These are phyloP conservation scores for Tranzscheliella williamsii DNA, from an alignment of 1,284 basidiomycete species.

Conservation along the genomic window DNA sequence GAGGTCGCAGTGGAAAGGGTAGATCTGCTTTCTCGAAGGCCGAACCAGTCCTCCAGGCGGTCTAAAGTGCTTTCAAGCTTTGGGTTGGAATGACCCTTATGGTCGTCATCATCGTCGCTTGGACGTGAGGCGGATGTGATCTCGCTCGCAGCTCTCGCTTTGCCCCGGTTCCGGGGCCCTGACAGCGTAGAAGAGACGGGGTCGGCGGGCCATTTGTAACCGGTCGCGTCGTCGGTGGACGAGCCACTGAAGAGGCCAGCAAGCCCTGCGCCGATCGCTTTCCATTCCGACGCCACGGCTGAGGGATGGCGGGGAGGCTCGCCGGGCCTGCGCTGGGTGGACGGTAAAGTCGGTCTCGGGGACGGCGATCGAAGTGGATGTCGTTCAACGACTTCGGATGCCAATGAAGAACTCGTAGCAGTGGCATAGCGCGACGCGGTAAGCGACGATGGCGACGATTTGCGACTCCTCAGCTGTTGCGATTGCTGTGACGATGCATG, in stretches of 20 bases:
- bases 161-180: not conserved
- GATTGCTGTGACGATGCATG: too few relatives aligned
- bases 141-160: not conserved
- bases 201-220: conserved; percentile 35
- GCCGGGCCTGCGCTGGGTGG: conserved; percentile 4
- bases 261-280: conserved; percentile 27
- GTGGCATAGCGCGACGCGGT: not conserved
- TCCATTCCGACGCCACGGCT: conserved; percentile 32
- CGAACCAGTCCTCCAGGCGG: conserved; percentile 51
- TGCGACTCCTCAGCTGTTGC: conserved; percentile 24
- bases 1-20: not conserved
- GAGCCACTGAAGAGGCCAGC: conserved; percentile 28
- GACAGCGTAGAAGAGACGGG: conserved; percentile 5
- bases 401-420: conserved; percentile 1
- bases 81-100: conserved; percentile 12
- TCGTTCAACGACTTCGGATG: conserved; percentile 5
- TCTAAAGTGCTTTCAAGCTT: conserved; percentile 43
- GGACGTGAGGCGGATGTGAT: not conserved
- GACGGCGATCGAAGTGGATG: conserved; percentile 35
- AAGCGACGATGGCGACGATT: conserved; percentile 9
- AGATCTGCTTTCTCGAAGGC: conserved; percentile 19
- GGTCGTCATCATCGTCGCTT: conserved; percentile 1
- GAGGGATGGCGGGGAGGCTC: conserved; percentile 10
- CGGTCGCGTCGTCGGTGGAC: not conserved
- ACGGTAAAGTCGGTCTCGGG: conserved; percentile 4